Base-by-base conservation (phyloP, 2,329 filamentous ascomycete genomes). In the Westerdykella sp. region DNA sequence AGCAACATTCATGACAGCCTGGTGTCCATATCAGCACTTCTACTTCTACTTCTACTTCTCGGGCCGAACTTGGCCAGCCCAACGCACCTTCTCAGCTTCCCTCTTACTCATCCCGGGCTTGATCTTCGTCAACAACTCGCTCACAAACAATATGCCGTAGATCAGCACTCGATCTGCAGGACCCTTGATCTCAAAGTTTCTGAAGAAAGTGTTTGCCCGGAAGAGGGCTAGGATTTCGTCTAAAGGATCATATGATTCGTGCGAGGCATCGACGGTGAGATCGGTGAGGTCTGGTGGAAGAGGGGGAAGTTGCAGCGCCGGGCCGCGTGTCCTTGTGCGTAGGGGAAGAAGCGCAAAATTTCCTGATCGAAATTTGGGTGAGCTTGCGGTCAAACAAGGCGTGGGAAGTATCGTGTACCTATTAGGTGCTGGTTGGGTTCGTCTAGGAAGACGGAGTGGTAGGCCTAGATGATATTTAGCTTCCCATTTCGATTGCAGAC, bases 131-230 rank as follows among this genome's bases (percentile, higher is more conserved):
- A 98, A 73, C 59, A 88, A 90, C 69, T 97, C 90, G 70, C 84
- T 91, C 60, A 97, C 79, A 70, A 91, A 97, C 65, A 95, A 78
- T 67, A 96, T 98, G 50, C 91, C 91, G 73, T 98, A 98, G 62
- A 97, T 90, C 55, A 98, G 78, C 62, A 97, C 81, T 34, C 93
- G 80, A 71, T 98, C 93, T 45, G 93, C 91, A 21, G 88, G 86
- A 12, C 93, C 93, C 72, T 95, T 91, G 74, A 97, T 95, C 76
- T 97, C 93, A 62, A 98, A 98, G 78, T 97, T 98, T 62, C 93
- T 86, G 78, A 97, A 98, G 71, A 98, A 91, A 47, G 91, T 96
- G 75, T 98, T 97, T 60, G 93, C 91, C 53, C 93, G 87, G 78
- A 97, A 98, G 39, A 97, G 80, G 11, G 84, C 79, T 43, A 98